These are phyloP conservation scores for Fragaria ananassa DNA, from an alignment of 306 rosid species.

Conservation along the genomic window DNA sequence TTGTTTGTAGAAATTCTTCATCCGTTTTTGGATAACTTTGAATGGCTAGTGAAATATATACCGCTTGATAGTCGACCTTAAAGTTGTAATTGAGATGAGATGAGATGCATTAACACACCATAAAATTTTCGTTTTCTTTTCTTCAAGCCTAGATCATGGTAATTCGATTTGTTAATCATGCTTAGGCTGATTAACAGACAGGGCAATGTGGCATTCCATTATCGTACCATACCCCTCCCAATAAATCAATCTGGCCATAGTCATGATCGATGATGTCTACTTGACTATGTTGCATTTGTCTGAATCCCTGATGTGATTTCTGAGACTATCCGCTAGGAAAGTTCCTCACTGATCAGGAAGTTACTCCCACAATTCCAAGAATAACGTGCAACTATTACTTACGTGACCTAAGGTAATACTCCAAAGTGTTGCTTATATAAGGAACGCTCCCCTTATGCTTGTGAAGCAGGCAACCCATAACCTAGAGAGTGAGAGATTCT, in stretches of 20 bases:
- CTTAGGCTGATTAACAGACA: not conserved
- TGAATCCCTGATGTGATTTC: not conserved
- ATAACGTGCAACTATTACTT: not conserved
- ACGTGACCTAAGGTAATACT: not conserved
- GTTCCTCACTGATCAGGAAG: constrained; percentile 35
- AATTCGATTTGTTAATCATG: not conserved
- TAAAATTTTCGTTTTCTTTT: too few species aligned
- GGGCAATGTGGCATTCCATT: not conserved
- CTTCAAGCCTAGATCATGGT: not conserved
- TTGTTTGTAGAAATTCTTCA: too few species aligned
- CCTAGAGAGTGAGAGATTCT: constrained; percentile 2
- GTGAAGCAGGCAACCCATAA: constrained; percentile 27
- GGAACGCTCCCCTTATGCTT: constrained; percentile 19
- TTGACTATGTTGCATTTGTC: constrained; percentile 5
- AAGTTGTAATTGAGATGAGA: too few species aligned
- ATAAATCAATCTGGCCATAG: not conserved
- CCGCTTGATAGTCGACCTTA: too few species aligned
- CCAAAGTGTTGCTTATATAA: constrained; percentile 35
- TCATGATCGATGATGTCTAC: not conserved
- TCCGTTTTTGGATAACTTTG: too few species aligned
- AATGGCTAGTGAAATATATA: too few species aligned
- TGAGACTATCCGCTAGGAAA: constrained; percentile 54
- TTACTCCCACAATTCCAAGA: constrained; percentile 14
- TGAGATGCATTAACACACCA: too few species aligned
- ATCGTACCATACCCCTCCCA: constrained; percentile 5